Base-by-base conservation (phyloP, 1,139 yeast genomes). In the Candida smagusa region DNA sequence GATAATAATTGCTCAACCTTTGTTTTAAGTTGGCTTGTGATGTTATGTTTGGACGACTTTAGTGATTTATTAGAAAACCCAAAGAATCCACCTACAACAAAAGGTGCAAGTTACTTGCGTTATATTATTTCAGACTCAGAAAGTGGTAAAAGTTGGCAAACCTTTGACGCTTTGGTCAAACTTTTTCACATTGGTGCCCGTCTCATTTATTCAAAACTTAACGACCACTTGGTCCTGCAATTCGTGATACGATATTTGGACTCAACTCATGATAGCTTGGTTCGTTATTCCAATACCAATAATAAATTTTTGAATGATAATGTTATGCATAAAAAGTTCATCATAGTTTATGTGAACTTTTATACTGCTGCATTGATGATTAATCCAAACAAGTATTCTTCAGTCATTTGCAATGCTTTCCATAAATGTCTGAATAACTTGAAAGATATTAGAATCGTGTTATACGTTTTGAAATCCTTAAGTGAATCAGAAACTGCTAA, bases 131-230 rank as follows among this genome's bases (percentile, higher is more conserved):
- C 59, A 33, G 72, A 68, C 33, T 47, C 69, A 2, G 49, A 60
- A 9, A 59, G 54, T 8, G 53, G 68, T 12, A 54, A 63, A 12
- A 64, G 64, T 41, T 55, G 75, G 32, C 75, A 73, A 40, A 63
- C 72, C 38, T 59, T 68, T 59, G 65, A 77, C 59, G 46, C 69
- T 1, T 49, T 70, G 26, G 63, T 76, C 26, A 65, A 71, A 31
- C 56, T 75, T 6, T 67, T 63, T 40, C 65, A 63, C 33, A 53
- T 70, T 38, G 79, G 77, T 6, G 70, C 77, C 4, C 54, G 66
- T 37, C 48, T 66, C 19, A 56, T 59, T 6, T 38, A 52, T 3
- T 34, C 43, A 8, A 44, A 48, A 11, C 46, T 54, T 35, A 41
- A 42, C 7, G 42, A 55, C 7, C 75, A 75, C 49, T 68, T 77